Evolutionary conservation across 805 yeast genomes (phyloP).

Genomic region (Sugiyamaella chiloensis): DNA sequence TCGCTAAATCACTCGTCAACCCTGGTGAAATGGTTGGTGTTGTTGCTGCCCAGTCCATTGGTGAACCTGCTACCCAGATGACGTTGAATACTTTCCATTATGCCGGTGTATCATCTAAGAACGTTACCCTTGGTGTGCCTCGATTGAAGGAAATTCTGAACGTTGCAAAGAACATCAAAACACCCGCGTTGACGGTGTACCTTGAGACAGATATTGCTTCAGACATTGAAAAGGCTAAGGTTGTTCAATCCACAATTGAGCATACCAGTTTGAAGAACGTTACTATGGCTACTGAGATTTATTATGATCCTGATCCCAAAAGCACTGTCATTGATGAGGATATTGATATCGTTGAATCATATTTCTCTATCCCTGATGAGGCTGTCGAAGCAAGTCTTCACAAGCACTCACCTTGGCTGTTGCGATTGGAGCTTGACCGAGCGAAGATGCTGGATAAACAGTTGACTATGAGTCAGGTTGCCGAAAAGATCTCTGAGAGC

Average conservation of each 20-base stretch:
- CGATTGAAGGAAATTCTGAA: conserved; percentile 99
- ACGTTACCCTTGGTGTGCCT: conserved; percentile 98
- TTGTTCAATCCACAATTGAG: conserved; percentile 93
- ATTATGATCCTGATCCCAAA: conserved; percentile 97
- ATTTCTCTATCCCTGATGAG: conserved; percentile 96
- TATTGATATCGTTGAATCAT: conserved; percentile 94
- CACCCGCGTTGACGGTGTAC: conserved; percentile 99
- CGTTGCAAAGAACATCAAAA: conserved; percentile 96
- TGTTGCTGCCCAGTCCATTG: conserved; percentile 95
- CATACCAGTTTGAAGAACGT: conserved; percentile 94
- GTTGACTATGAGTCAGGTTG: conserved; percentile 96
- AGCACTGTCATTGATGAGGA: conserved; percentile 96
- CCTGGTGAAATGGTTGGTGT: conserved; percentile 99
- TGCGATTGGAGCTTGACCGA: conserved; percentile 95
- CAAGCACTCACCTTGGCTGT: conserved; percentile 96
- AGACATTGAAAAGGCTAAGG: conserved; percentile 92
- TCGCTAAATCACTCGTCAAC: conserved; percentile 83
- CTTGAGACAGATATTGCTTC: conserved; percentile 73
- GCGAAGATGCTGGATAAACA: conserved; percentile 98
- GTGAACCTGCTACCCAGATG: conserved; percentile 99
- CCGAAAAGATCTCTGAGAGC: conserved; percentile 87
- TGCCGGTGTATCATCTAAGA: conserved; percentile 99
- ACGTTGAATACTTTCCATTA: conserved; percentile 94
- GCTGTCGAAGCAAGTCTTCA: conserved; percentile 91
- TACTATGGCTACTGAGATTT: conserved; percentile 95